phyloP scores from a whole-genome alignment of 495 filamentous ascomycete species.

The Aspergillus steynii region DNA sequence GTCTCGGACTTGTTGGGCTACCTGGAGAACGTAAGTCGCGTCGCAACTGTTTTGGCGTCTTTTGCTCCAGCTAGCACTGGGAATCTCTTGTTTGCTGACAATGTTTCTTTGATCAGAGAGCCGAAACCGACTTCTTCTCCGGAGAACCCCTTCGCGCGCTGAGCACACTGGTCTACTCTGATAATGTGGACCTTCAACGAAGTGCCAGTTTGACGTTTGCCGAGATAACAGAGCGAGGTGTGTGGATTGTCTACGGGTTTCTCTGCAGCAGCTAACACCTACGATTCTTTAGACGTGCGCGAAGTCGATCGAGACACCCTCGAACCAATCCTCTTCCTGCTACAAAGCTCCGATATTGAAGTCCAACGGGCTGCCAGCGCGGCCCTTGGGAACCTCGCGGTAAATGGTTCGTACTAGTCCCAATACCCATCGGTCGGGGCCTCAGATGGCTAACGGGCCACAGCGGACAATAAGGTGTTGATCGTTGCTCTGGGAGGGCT shows the following conservation, averaged over 20 bases:
- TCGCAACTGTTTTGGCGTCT: conserved; percentile 3
- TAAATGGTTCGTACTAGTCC: conserved; percentile 73
- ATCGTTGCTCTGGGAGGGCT: conserved; percentile 92
- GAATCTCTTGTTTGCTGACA: neutral
- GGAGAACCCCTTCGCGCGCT: conserved; percentile 94
- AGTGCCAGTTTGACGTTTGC: conserved; percentile 98
- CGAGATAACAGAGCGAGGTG: conserved; percentile 98
- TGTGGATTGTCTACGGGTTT: conserved; percentile 2
- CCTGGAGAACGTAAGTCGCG: conserved; percentile 80
- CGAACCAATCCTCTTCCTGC: conserved; percentile 90
- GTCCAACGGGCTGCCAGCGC: conserved; percentile 97
- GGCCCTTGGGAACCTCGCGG: conserved; percentile 91
- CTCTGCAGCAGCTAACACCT: conserved; percentile 9
- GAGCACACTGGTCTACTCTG: conserved; percentile 94
- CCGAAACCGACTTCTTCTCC: conserved; percentile 96
- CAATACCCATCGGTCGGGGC: neutral
- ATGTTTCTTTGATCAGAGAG: conserved; percentile 59
- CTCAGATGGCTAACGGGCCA: conserved; percentile 44
- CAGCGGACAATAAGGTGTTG: conserved; percentile 95
- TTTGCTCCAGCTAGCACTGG: conserved; percentile 1
- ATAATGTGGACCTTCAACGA: conserved; percentile 97
- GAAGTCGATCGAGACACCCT: conserved; percentile 94
- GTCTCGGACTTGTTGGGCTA: conserved; percentile 94
- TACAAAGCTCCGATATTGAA: conserved; percentile 94
- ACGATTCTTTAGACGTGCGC: conserved; percentile 70